These are phyloP conservation scores for Rhynchospora breviuscula DNA, from an alignment of 176 grass and related monocot species.

Conservation along the genomic window DNA sequence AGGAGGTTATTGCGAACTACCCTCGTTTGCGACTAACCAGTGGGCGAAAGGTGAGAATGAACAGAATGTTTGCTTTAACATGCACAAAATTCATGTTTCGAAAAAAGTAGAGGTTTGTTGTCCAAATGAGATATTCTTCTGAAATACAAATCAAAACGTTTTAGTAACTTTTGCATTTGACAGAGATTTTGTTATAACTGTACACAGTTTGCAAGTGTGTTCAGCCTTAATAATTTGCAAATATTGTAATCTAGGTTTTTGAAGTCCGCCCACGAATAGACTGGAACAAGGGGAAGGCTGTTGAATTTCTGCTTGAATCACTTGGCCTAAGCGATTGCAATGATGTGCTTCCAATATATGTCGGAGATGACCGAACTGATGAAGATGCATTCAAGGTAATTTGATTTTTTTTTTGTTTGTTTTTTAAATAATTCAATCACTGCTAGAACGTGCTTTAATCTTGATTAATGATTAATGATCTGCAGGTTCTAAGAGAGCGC, in stretches of 20 bases:
- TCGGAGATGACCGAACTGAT: conserved; percentile 92
- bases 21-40: conserved; percentile 73
- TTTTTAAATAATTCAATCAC: not conserved
- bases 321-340: conserved; percentile 49
- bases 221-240: not conserved
- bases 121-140: not conserved
- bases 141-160: not conserved
- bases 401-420: not conserved
- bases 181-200: not conserved
- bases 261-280: conserved; percentile 90
- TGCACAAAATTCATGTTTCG: not conserved
- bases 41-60: conserved; percentile 74
- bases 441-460: not conserved
- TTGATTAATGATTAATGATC: not conserved
- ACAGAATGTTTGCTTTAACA: not conserved
- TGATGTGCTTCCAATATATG: conserved; percentile 81
- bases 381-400: conserved; percentile 96
- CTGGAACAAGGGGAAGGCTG: conserved; percentile 99
- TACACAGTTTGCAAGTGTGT: not conserved
- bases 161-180: not conserved
- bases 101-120: not conserved
- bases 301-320: conserved; percentile 90
- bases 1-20: conserved; percentile 57
- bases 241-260: conserved; percentile 59
- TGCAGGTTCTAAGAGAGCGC: conserved; percentile 61